Percentiles rank a stretch among this genome's conserved stretches.
phyloP scores from a whole-genome alignment of 1,284 basidiomycete genomes.

The Irpex rosettiformis region DNA sequence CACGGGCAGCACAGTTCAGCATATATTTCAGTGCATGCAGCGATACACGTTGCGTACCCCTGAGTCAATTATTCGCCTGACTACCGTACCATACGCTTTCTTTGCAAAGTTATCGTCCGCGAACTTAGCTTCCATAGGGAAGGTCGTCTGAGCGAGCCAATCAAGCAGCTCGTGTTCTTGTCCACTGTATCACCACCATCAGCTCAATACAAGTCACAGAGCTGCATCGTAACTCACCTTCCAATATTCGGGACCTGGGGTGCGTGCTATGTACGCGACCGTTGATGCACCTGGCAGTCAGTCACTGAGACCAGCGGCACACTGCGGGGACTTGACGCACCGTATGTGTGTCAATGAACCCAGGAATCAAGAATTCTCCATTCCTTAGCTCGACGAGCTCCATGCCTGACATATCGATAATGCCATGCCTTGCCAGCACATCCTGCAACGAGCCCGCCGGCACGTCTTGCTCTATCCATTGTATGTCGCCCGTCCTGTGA shows the following conservation, averaged over 20 bases:
- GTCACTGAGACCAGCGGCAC: background rate
- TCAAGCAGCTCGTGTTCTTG: constrained; percentile 85
- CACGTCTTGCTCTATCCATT: constrained; percentile 64
- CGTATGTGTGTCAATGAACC: constrained; percentile 89
- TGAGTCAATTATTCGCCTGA: constrained; percentile 69
- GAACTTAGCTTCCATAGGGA: constrained; percentile 87
- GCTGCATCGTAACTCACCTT: constrained; percentile 40
- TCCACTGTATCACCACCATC: constrained; percentile 43
- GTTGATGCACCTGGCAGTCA: background rate
- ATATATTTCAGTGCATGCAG: background rate
- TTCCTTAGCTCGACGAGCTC: constrained; percentile 46
- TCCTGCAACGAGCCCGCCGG: constrained; percentile 39
- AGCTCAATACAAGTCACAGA: background rate
- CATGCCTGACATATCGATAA: constrained; percentile 26
- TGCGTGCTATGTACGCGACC: constrained; percentile 59
- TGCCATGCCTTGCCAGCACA: constrained; percentile 40
- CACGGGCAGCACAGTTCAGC: background rate
- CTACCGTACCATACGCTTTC: constrained; percentile 70
- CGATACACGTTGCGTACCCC: constrained; percentile 53
- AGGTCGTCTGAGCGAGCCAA: constrained; percentile 87
- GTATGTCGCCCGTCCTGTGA: constrained; percentile 53
- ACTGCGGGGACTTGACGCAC: constrained; percentile 39
- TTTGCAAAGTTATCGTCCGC: constrained; percentile 70
- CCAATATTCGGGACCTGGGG: constrained; percentile 87
- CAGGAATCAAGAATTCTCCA: constrained; percentile 85